Conservation (phyloP, 352 stramenopile species). For the Salisapilia sapeloensis region DNA sequence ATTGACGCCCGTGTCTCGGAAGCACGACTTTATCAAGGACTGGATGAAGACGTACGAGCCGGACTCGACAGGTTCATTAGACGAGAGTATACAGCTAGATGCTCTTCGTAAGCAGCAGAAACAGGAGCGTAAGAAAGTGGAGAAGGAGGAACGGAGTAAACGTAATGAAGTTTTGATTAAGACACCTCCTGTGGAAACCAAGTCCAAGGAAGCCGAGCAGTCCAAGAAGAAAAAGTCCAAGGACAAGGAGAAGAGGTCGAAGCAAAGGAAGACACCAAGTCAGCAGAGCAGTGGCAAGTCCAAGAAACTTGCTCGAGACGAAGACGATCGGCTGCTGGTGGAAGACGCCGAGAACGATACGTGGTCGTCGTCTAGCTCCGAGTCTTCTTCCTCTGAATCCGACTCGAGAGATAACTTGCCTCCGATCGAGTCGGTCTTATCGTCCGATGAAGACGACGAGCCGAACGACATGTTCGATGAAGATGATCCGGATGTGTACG, state of each 20-base stretch:
- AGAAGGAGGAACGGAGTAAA: slow-evolving; percentile 16
- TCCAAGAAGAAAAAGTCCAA: slow-evolving; percentile 10
- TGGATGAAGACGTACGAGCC: slow-evolving; percentile 57
- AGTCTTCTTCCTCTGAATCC: slow-evolving; percentile 7
- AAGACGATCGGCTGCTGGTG: slow-evolving; percentile 7
- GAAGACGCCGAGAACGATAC: slow-evolving; percentile 15
- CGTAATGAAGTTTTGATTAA: slow-evolving; percentile 17
- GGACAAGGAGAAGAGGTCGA: slow-evolving; percentile 1
- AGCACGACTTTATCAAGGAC: slow-evolving; percentile 43
- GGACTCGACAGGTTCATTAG: slow-evolving; percentile 26
- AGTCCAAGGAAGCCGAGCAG: slow-evolving; percentile 9
- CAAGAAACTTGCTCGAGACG: slow-evolving; percentile 5
- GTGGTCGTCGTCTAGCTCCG: slow-evolving; percentile 5
- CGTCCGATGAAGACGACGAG: slow-evolving; percentile 47
- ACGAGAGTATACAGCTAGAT: slow-evolving; percentile 36
- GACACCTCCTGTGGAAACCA: slow-evolving; percentile 5
- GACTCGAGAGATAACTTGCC: slow-evolving; percentile 21
- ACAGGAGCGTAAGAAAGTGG: slow-evolving; percentile 27
- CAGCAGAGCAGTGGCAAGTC: slow-evolving; percentile 1
- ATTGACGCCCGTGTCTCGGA: slow-evolving; percentile 30
- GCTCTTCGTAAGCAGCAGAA: slow-evolving; percentile 20
- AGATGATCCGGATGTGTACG: slow-evolving; percentile 66
- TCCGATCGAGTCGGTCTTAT: slow-evolving; percentile 35
- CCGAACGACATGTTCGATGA: slow-evolving; percentile 61
- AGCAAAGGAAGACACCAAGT: slow-evolving; percentile 2